Percentiles rank a stretch among this genome's conserved stretches.
phyloP scores from a whole-genome alignment of 2,329 filamentous ascomycete genomes.

The Penicillium oxalicum region DNA sequence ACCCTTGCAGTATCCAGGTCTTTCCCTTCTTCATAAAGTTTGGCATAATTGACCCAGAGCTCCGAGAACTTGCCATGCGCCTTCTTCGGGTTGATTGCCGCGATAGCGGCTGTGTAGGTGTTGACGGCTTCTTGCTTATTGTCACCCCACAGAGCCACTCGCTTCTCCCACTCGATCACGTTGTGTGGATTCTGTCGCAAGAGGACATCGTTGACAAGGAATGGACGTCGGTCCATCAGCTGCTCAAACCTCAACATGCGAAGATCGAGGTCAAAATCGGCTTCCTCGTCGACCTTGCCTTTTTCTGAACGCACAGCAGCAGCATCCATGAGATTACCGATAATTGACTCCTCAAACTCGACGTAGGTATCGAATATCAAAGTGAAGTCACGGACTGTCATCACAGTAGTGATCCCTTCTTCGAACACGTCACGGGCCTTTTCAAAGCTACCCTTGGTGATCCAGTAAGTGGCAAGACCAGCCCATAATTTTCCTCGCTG shows the following conservation, averaged over 20 bases:
- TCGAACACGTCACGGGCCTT: constrained; percentile 89
- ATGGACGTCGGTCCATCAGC: constrained; percentile 92
- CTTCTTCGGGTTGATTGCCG: constrained; percentile 88
- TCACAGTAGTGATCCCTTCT: constrained; percentile 93
- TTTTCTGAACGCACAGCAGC: constrained; percentile 75
- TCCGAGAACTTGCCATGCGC: constrained; percentile 90
- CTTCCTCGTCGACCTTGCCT: constrained; percentile 69
- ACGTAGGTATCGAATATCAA: constrained; percentile 94
- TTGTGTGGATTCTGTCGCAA: constrained; percentile 94
- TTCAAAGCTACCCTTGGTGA: constrained; percentile 86
- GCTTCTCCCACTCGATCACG: constrained; percentile 94
- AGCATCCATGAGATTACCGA: constrained; percentile 82
- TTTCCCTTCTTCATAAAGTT: constrained; percentile 86
- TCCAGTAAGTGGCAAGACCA: constrained; percentile 93
- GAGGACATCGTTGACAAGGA: constrained; percentile 92
- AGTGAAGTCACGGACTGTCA: constrained; percentile 97
- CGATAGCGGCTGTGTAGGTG: constrained; percentile 91
- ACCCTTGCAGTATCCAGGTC: constrained; percentile 79
- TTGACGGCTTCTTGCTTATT: constrained; percentile 88
- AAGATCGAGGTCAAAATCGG: constrained; percentile 91
- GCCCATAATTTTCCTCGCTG: constrained; percentile 94
- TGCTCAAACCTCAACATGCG: constrained; percentile 98
- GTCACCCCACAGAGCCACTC: constrained; percentile 89
- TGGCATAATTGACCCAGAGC: constrained; percentile 93
- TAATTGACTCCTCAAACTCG: constrained; percentile 95